Conservation (phyloP, 768 basidiomycete species). For the Rubroboletus pulcherrimus region DNA sequence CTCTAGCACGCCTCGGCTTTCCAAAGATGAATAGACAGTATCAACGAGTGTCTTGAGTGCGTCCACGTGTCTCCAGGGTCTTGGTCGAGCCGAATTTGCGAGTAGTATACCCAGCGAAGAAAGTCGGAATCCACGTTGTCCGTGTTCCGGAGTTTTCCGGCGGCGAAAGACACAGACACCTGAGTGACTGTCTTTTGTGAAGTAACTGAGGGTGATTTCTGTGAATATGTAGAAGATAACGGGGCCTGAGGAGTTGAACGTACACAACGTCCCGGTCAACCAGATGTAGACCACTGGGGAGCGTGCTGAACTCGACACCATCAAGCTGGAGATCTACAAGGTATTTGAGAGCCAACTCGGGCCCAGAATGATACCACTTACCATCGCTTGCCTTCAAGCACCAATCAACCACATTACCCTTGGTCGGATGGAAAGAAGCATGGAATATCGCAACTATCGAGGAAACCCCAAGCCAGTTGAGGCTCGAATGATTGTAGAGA, state of each 20-base stretch:
- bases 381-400: constrained; percentile 67
- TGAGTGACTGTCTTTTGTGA: constrained; percentile 62
- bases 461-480: neutral
- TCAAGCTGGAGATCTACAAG: constrained; percentile 59
- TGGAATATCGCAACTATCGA: constrained; percentile 75
- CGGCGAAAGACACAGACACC: constrained; percentile 76
- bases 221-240: constrained; percentile 6
- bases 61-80: constrained; percentile 73
- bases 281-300: constrained; percentile 79
- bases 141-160: constrained; percentile 61
- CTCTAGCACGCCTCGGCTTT: constrained; percentile 44
- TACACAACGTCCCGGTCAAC: constrained; percentile 80
- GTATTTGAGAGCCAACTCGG: neutral
- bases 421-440: constrained; percentile 79
- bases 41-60: constrained; percentile 59
- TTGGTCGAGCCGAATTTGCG: constrained; percentile 56
- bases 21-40: constrained; percentile 49
- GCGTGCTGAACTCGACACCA: constrained; percentile 72
- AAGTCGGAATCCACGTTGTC: constrained; percentile 76
- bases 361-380: constrained; percentile 24
- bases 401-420: constrained; percentile 81
- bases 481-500: neutral
- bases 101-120: constrained; percentile 75
- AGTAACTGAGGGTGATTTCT: constrained; percentile 48
- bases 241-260: constrained; percentile 26